Base-by-base conservation (phyloP, 225 moss, liverwort and hornwort genomes). In the Polytrichum formosum region DNA sequence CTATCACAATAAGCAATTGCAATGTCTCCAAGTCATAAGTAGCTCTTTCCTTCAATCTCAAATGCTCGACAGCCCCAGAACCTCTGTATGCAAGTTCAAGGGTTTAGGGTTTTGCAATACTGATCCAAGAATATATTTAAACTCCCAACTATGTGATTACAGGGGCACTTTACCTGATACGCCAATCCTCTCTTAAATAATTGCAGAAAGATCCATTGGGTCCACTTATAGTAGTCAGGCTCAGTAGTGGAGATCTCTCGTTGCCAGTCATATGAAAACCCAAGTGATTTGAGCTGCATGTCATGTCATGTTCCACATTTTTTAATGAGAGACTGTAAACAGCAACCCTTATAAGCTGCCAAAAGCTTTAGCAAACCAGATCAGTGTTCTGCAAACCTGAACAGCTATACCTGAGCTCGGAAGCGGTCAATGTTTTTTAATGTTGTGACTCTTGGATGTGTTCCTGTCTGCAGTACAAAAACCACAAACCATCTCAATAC, bases 201-300 rank as follows among this genome's bases (percentile, higher is more conserved):
- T 70, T 98, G 97, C 75, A 94, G 79, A 55, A 94, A 94, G 64
- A 98, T 94, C 94, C 98, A 94, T 56, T 98, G 98, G 26, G 94
- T 98, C 98, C 98, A 98, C 81, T 87, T 98, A 75, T 91, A 98
- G 77, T 94, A 98, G 63, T 98, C 94, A 66, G 94, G 98, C 73
- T 98, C 94, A 7, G 94, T 94, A 0, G 94, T 98, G 55, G 98
- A 94, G 63, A 98, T 82, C 77, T 98, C 94, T 64, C 94, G 84
- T 84, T 91, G 91, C 98, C 98, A 98, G 71, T 92, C 98, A 65
- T 94, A 98, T 2, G 98, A 98, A 70, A 98, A 98, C 16, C 98
- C 94, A 37, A 94, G 81, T 25, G 90, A 74, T 74, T 98, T 98
- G 19, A 98, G 90, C 92, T 98, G 85, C 78, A 74, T n/a, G 30